Conservation (phyloP, 768 basidiomycete species). For the Tubosaeta sp. region DNA sequence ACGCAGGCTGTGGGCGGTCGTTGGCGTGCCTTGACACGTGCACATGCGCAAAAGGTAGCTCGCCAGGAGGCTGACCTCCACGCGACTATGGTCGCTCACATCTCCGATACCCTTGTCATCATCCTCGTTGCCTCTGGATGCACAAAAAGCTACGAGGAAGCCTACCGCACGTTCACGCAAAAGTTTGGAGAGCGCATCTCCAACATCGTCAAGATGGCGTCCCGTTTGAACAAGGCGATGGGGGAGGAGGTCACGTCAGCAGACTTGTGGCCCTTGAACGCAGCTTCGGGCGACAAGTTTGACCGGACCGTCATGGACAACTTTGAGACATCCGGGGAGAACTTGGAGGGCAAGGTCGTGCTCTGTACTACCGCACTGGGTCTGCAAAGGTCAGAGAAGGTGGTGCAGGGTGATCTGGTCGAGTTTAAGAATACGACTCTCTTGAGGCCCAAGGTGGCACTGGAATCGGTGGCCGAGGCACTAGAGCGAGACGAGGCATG, state of each 20-base stretch:
- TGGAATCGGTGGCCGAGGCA: conserved; percentile 33
- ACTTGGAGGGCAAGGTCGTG: conserved; percentile 25
- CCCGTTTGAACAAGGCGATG: conserved; percentile 41
- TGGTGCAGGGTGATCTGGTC: conserved; percentile 34
- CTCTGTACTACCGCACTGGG: conserved; percentile 59
- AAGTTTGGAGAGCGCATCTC: conserved; percentile 33
- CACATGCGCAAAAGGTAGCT: conserved; percentile 35
- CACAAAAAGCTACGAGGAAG: conserved; percentile 30
- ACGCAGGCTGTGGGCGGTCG: conserved; percentile 49
- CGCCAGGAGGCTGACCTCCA: conserved; percentile 31
- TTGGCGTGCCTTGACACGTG: conserved; percentile 53
- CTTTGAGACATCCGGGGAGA: conserved; percentile 26
- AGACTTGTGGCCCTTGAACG: conserved; percentile 50
- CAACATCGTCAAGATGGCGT: conserved; percentile 32
- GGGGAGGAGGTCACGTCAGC: conserved; percentile 56
- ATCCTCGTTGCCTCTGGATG: conserved; percentile 41
- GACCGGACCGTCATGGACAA: conserved; percentile 44
- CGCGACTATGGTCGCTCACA: conserved; percentile 39
- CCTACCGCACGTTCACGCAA: conserved; percentile 29
- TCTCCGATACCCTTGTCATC: conserved; percentile 41
- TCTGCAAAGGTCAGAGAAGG: conserved; percentile 37
- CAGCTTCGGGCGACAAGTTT: conserved; percentile 39
- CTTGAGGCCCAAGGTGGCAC: conserved; percentile 52
- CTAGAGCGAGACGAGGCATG: conserved; percentile 26
- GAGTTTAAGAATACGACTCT: conserved; percentile 48